Evolutionary conservation across 2,329 filamentous ascomycete genomes (phyloP), one percentile per base, ranked within the genome.

Genomic region (Aureobasidium lini): DNA sequence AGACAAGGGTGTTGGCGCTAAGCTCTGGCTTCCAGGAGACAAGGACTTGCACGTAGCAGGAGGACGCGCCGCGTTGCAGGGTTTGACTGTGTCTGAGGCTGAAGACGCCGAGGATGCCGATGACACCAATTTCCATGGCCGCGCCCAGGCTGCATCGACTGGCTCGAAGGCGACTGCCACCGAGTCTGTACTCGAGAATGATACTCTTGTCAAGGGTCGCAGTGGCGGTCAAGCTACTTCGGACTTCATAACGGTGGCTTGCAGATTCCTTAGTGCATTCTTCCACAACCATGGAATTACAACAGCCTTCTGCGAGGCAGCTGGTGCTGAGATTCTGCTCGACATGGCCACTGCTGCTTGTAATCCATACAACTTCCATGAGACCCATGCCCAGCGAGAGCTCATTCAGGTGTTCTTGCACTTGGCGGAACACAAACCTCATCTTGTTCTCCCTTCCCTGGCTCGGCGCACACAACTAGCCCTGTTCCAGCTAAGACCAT

Each of bases 271-370:
- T 47, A 77, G 79, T 40, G 83, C 87, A 1, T 93, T 94, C 70
- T 84, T 94, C 61, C 82, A 84, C 63, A 95, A 95, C 67, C 79
- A 82, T 60, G 79, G 79, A 36, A 81, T 95, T 66, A 92, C 88
- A 71, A 76, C 79, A 16, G 81, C 82, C 28, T 93, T 96, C 68
- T 84, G 94, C 63, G 84, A 88, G 58, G 81, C 82, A 52, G 90
- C 91, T 60, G 94, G 90, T 6, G 84, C 93, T 28, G 90, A 96
- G 71, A 80, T 88, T 53, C 79, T 97, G 18, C 79, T 99, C 57
- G 90, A 96, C 68, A 84, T 96, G 59, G 87, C 87, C 42, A 89
- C 88, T 57, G 83, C 92, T 32, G 88, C 90, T 5, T 92, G 90
- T 70, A 79, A 97, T 48, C 85, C 90, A 1, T 85, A 85, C 65